Evolutionary conservation across 2,329 filamentous ascomycete genomes (phyloP).

Genomic region (Amphichorda felina): DNA sequence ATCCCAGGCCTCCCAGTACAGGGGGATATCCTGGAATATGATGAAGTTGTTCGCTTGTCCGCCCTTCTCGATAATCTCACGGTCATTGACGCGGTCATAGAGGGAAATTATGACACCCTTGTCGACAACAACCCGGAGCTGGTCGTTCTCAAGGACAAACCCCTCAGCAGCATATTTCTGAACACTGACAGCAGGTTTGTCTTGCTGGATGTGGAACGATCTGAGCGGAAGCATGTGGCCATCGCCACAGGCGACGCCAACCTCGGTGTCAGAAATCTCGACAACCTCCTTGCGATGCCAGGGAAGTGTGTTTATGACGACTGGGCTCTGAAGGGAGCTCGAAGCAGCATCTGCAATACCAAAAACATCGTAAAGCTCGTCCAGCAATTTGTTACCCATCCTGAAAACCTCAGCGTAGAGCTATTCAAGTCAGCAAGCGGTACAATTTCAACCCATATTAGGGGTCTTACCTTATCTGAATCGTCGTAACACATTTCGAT

Average conservation of each 20-base stretch:
- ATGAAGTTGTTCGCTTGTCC: conserved; percentile 84
- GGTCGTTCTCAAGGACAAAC: conserved; percentile 70
- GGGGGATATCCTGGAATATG: conserved; percentile 91
- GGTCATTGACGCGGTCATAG: conserved; percentile 58
- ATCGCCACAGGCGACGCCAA: conserved; percentile 43
- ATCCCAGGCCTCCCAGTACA: conserved; percentile 98
- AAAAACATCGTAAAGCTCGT: conserved; percentile 56
- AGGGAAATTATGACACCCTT: conserved; percentile 75
- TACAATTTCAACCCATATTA: no score
- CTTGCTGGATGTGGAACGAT: conserved; percentile 30
- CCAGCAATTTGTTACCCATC: conserved; percentile 59
- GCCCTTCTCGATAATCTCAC: conserved; percentile 65
- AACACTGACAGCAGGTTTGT: conserved; percentile 38
- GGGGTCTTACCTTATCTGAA: conserved; percentile 55
- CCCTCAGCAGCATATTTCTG: conserved; percentile 42
- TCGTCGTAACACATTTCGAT: conserved; percentile 99
- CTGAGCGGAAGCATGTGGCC: conserved; percentile 40
- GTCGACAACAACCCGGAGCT: conserved; percentile 61
- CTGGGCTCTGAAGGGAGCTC: conserved; percentile 30
- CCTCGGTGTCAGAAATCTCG: conserved; percentile 40
- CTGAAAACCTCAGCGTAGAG: conserved; percentile 76
- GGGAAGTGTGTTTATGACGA: conserved; percentile 74
- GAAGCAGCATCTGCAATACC: conserved; percentile 40
- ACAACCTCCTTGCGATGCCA: conserved; percentile 74
- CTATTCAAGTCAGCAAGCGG: conserved; percentile 16